Base-by-base conservation (phyloP, 106 monocot species). In the Dendrobium catenatum region DNA sequence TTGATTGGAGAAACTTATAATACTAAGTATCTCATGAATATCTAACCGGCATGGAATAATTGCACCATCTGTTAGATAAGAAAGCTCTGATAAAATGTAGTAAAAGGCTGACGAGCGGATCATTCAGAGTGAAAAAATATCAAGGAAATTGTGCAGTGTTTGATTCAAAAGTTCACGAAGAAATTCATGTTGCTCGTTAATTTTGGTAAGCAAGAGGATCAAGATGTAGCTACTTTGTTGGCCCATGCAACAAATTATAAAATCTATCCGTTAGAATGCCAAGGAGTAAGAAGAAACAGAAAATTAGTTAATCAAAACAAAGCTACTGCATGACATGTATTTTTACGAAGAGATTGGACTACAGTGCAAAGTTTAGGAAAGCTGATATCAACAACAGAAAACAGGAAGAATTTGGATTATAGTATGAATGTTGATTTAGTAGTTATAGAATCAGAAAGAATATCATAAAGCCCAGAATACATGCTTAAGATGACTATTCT, bases 1-100 rank as follows among this genome's bases (percentile, higher is more conserved):
- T 70, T 37, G 33, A 70, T 11, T 37, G 17, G 67, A 26, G 77
- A 49, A 61, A 87, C 95, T 93, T 89, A 95, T 91, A 81, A 87
- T 73, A 47, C 55, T 49, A 78, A 93, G 95, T 83, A 95, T 91
- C 84, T 95, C 93, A 84, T 88, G 81, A 81, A 95, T 93, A 79
- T 95, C 93, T 67, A 95, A 95, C 95, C 93, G 93, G 7, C 93
- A 93, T 16, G 95, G 93, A 93, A 95, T 95, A 11, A 91, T 77
- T 77, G 82, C 78, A 77, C 95, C 95, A 89, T 93, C 95, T 95
- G 86, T 83, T 90, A 82, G 17, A 29, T 11, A 73, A 19, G 48
- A 77, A 54, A 64, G 78, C 70, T 70, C 13, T 70, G 33, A 37
- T 70, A 70, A 70, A 37, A 7, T 61, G 61, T 22, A 22, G 10